Conservation (phyloP, 805 yeast species). For the Candida berthetii region DNA sequence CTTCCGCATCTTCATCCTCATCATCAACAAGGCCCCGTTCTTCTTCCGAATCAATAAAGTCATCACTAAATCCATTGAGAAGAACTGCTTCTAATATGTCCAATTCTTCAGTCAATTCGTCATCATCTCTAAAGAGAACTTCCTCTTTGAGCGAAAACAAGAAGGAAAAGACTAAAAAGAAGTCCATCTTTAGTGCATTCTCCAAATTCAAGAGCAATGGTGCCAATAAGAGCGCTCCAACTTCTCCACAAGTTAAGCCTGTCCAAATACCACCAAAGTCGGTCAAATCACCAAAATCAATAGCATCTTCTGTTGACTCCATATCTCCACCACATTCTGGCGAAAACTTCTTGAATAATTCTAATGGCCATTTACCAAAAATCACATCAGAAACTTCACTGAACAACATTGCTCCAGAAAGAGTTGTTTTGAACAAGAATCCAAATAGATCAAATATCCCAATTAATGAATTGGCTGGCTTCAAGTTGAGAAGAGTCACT, state of each 20-base stretch:
- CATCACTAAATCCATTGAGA: neutral
- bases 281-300: slow-evolving; percentile 1
- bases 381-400: neutral
- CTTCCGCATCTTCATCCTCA: slow-evolving; percentile 6
- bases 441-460: slow-evolving; percentile 31
- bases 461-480: slow-evolving; percentile 19
- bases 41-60: slow-evolving; percentile 13
- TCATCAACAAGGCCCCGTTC: slow-evolving; percentile 18
- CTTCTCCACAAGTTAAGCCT: neutral
- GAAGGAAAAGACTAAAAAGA: slow-evolving; percentile 3
- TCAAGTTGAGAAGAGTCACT: slow-evolving; percentile 54
- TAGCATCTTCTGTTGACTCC: neutral
- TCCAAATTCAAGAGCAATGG: slow-evolving; percentile 9
- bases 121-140: neutral
- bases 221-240: neutral
- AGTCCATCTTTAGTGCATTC: slow-evolving; percentile 10
- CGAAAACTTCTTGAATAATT: neutral
- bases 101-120: neutral
- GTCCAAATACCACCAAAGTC: neutral
- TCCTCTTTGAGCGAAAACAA: neutral
- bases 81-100: slow-evolving; percentile 1
- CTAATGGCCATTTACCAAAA: neutral
- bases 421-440: slow-evolving; percentile 40
- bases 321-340: neutral
- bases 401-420: slow-evolving; percentile 7